phyloP scores from a whole-genome alignment of 495 filamentous ascomycete genomes.

The Tuber aestivum region DNA sequence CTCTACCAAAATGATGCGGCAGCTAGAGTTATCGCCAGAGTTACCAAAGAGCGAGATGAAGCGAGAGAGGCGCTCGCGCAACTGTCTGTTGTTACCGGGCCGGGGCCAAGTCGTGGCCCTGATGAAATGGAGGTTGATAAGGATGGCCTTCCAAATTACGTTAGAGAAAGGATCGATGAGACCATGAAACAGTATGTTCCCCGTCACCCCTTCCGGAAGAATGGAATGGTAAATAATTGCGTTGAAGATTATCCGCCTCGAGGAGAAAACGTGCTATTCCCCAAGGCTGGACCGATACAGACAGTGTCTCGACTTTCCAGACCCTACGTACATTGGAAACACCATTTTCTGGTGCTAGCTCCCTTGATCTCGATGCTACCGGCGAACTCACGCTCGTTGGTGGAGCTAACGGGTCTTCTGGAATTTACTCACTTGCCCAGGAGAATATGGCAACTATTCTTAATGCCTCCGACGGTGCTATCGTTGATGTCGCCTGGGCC shows the following conservation, averaged over 20 bases:
- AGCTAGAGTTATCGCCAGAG: conserved; percentile 79
- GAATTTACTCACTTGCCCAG: conserved; percentile 70
- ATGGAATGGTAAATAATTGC: conserved; percentile 14
- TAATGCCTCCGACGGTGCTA: conserved; percentile 56
- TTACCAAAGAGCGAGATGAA: conserved; percentile 86
- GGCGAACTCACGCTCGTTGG: conserved; percentile 72
- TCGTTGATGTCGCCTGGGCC: conserved; percentile 77
- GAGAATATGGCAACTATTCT: conserved; percentile 63
- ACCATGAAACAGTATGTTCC: conserved; percentile 48
- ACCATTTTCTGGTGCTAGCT: conserved; percentile 59
- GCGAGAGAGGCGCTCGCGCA: conserved; percentile 86
- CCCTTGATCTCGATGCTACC: conserved; percentile 59
- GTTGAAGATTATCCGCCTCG: conserved; percentile 65
- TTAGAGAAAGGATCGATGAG: conserved; percentile 57
- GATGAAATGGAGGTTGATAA: conserved; percentile 90
- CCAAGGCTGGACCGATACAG: conserved; percentile 72
- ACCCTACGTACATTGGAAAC: conserved; percentile 55
- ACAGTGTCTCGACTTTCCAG: conserved; percentile 64
- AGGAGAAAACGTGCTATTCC: conserved; percentile 84
- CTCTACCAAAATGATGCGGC: conserved; percentile 97
- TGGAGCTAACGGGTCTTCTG: conserved; percentile 67
- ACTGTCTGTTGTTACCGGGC: conserved; percentile 62
- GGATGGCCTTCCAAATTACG: conserved; percentile 59
- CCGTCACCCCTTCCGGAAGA: neutral
- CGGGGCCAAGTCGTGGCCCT: conserved; percentile 49